A percentile compares a stretch with the other conserved stretches of the same genome.
phyloP scores from a whole-genome alignment of 2,329 filamentous ascomycete genomes.

The Ophiostoma australiae region DNA sequence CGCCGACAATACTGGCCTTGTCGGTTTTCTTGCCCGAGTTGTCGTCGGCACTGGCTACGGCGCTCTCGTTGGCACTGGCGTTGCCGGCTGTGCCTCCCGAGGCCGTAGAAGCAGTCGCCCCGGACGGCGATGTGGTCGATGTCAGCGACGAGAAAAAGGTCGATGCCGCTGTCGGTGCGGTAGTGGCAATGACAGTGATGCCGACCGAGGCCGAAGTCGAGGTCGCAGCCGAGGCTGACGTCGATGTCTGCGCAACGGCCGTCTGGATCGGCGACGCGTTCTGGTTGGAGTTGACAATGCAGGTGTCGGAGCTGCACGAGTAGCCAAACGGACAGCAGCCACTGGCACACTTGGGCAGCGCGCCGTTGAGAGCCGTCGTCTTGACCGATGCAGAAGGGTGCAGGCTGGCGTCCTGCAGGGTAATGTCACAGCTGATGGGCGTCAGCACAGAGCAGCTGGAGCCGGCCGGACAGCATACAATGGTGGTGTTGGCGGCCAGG shows the following conservation, averaged over 20 bases:
- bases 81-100: slow-evolving; percentile 3
- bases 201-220: background rate
- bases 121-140: background rate
- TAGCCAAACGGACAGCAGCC: slow-evolving; percentile 72
- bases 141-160: background rate
- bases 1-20: slow-evolving; percentile 44
- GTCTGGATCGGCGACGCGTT: slow-evolving; percentile 31
- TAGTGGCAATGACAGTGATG: slow-evolving; percentile 27
- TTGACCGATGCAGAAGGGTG: slow-evolving; percentile 59
- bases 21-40: slow-evolving; percentile 28
- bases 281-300: slow-evolving; percentile 51
- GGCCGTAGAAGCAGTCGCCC: background rate
- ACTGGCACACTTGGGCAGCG: slow-evolving; percentile 53
- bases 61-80: slow-evolving; percentile 21
- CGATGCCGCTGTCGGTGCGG: slow-evolving; percentile 27
- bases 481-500: slow-evolving; percentile 60
- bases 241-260: slow-evolving; percentile 27
- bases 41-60: slow-evolving; percentile 20
- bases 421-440: slow-evolving; percentile 60
- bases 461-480: slow-evolving; percentile 64
- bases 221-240: background rate
- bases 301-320: slow-evolving; percentile 51
- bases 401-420: slow-evolving; percentile 55
- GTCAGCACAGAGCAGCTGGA: slow-evolving; percentile 55
- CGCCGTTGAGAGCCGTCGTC: slow-evolving; percentile 56